These are phyloP conservation scores for Chlorella vulgaris DNA, from an alignment of 139 green algal species.

Conservation along the genomic window DNA sequence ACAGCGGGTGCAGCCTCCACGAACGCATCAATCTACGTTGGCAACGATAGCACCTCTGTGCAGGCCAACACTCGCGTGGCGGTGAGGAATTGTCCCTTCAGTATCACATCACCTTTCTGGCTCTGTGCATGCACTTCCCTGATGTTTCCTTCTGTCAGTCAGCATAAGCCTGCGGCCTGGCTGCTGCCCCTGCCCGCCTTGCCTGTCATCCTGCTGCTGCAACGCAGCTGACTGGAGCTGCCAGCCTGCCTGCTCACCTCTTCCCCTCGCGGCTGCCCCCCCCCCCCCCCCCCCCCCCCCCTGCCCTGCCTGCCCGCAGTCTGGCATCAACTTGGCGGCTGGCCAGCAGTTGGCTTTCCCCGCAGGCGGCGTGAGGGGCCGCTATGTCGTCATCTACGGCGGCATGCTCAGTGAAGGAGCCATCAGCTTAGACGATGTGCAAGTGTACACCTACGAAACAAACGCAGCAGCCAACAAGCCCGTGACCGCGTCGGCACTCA, in stretches of 20 bases:
- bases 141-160: too few species aligned
- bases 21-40: slow-evolving; percentile 35
- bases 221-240: too few species aligned
- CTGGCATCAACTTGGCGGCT: slow-evolving; percentile 6
- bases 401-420: neutral
- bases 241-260: too few species aligned
- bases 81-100: neutral
- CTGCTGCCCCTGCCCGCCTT: too few species aligned
- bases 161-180: too few species aligned
- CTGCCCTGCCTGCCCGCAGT: neutral
- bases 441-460: slow-evolving; percentile 34
- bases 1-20: slow-evolving; percentile 21
- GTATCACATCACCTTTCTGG: too few species aligned
- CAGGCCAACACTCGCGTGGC: slow-evolving; percentile 28
- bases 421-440: slow-evolving; percentile 30
- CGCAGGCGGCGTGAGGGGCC: slow-evolving; percentile 1
- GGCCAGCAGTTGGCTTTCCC: slow-evolving; percentile 25
- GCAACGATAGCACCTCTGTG: slow-evolving; percentile 20
- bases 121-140: neutral
- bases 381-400: slow-evolving; percentile 38
- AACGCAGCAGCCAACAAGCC: slow-evolving; percentile 36
- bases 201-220: too few species aligned
- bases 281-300: too few species aligned
- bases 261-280: neutral
- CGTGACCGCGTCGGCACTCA: neutral